These are phyloP conservation scores for Lipomyces yamadae DNA, from an alignment of 805 yeast species.

Conservation along the genomic window DNA sequence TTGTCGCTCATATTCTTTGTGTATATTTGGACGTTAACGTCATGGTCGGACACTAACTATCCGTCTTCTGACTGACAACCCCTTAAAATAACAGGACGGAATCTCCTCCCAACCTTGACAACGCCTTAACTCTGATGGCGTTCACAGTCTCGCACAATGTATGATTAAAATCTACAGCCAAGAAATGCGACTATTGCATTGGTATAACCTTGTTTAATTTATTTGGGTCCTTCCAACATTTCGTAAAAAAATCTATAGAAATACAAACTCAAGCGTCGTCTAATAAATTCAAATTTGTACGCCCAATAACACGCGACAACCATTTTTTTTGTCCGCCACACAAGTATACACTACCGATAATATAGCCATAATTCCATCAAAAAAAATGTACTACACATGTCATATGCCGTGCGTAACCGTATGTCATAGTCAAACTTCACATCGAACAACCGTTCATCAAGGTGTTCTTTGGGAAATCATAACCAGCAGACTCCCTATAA, in stretches of 20 bases:
- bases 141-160: too few species aligned
- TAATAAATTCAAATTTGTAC: constrained; percentile 3
- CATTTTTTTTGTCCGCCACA: neutral
- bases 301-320: constrained; percentile 11
- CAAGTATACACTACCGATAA: constrained; percentile 1
- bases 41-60: too few species aligned
- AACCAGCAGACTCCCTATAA: constrained; percentile 33
- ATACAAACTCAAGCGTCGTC: neutral
- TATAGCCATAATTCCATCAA: neutral
- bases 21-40: neutral
- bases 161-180: neutral
- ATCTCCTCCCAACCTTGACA: too few species aligned
- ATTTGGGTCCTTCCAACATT: neutral
- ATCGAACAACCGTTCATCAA: constrained; percentile 28
- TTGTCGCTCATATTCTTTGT: neutral
- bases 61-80: too few species aligned
- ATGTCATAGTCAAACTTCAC: neutral
- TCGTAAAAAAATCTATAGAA: neutral
- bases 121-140: too few species aligned
- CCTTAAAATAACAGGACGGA: too few species aligned
- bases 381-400: neutral
- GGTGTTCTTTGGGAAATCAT: constrained; percentile 34
- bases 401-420: neutral
- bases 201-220: neutral
- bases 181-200: neutral